Conservation (phyloP, 2,329 filamentous ascomycete genomes). For the Pseudocercospora musae region DNA sequence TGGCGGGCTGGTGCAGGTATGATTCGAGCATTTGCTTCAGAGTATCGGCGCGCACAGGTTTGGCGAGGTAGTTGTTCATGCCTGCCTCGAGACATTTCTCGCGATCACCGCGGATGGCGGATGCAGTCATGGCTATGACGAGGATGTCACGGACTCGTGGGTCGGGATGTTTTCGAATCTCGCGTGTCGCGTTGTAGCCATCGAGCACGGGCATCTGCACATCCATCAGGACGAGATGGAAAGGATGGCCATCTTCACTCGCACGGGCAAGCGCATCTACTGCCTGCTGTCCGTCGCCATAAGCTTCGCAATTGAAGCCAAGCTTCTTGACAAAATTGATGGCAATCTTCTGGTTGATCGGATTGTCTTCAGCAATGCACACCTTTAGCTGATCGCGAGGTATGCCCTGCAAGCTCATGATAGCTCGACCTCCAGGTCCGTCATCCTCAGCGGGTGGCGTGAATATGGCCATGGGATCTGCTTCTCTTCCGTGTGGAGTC, state of each 20-base stretch:
- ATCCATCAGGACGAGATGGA: slow-evolving; percentile 92
- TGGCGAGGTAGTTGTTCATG: slow-evolving; percentile 97
- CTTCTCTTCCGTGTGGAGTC: slow-evolving; percentile 35
- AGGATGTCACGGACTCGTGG: slow-evolving; percentile 75
- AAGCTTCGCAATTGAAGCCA: slow-evolving; percentile 83
- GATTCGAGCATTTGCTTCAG: slow-evolving; percentile 77
- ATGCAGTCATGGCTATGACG: slow-evolving; percentile 97
- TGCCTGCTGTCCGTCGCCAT: slow-evolving; percentile 83
- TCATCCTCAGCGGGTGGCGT: slow-evolving; percentile 48
- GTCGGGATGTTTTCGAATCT: slow-evolving; percentile 72
- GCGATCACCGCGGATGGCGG: slow-evolving; percentile 87
- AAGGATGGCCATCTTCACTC: slow-evolving; percentile 68
- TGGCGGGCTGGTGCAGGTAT: slow-evolving; percentile 55
- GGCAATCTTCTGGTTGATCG: slow-evolving; percentile 91
- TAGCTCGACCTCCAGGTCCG: slow-evolving; percentile 24
- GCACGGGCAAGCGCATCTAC: slow-evolving; percentile 78
- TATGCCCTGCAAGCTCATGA: slow-evolving; percentile 67
- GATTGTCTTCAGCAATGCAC: slow-evolving; percentile 92
- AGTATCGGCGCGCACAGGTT: slow-evolving; percentile 85
- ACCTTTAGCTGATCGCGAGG: slow-evolving; percentile 76
- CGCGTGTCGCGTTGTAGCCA: slow-evolving; percentile 84
- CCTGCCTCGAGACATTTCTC: slow-evolving; percentile 94
- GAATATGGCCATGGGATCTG: slow-evolving; percentile 57
- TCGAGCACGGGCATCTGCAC: slow-evolving; percentile 94
- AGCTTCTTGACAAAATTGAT: slow-evolving; percentile 85